A percentile compares a stretch with the other conserved stretches of the same genome.
These are phyloP conservation scores for Penicillium sp. DNA, from an alignment of 2,329 filamentous ascomycete species.

Conservation along the genomic window DNA sequence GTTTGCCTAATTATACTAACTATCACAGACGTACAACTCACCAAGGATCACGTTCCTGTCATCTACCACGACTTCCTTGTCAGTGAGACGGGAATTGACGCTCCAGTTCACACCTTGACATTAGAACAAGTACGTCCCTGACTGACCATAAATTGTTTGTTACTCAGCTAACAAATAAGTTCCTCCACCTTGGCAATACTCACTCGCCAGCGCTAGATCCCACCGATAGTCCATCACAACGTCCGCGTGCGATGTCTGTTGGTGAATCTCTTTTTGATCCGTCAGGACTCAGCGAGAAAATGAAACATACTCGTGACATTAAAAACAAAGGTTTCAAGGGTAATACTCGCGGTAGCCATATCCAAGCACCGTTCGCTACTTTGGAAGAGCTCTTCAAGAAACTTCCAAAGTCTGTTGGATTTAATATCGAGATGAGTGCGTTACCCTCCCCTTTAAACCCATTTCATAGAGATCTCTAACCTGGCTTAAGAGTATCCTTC, in stretches of 20 bases:
- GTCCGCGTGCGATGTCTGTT: slow-evolving; percentile 57
- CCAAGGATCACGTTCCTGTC: slow-evolving; percentile 97
- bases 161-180: slow-evolving; percentile 38
- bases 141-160: background rate
- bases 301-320: slow-evolving; percentile 96
- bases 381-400: slow-evolving; percentile 88
- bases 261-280: slow-evolving; percentile 47
- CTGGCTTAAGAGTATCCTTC: slow-evolving; percentile 73
- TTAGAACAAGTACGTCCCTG: slow-evolving; percentile 63
- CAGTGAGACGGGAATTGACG: slow-evolving; percentile 95
- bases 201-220: slow-evolving; percentile 23
- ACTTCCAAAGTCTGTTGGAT: slow-evolving; percentile 76
- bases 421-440: slow-evolving; percentile 93
- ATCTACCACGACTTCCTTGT: slow-evolving; percentile 99
- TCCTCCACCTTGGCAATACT: slow-evolving; percentile 75
- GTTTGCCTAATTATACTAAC: background rate
- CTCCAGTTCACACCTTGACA: slow-evolving; percentile 90
- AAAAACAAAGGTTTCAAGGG: slow-evolving; percentile 94
- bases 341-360: slow-evolving; percentile 89
- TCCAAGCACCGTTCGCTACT: slow-evolving; percentile 93
- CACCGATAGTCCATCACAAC: slow-evolving; percentile 22
- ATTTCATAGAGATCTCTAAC: background rate
- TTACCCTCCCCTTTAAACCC: slow-evolving; percentile 12
- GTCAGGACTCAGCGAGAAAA: slow-evolving; percentile 64
- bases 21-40: slow-evolving; percentile 81